A percentile compares a stretch with the other conserved stretches of the same genome.
Evolutionary conservation across 208 protist genomes (phyloP).

Genomic region (Naegleria fowleri): DNA sequence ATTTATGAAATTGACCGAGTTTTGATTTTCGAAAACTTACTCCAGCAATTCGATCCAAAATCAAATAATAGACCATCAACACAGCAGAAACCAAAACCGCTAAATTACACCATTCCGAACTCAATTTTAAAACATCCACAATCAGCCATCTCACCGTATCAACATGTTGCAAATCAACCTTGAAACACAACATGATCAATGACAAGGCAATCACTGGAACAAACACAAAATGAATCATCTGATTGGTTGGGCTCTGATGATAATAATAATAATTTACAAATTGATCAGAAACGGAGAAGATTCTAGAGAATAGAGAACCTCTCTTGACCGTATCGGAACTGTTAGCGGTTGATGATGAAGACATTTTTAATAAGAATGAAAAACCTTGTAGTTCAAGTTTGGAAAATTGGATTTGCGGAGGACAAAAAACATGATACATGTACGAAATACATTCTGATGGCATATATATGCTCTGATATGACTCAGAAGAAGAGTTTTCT

Average conservation of each 20-base stretch:
- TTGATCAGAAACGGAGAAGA: neutral
- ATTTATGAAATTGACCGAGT: no score
- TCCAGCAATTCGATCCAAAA: neutral
- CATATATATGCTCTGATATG: no score
- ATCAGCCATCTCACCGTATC: neutral
- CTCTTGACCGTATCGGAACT: no score
- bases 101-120: neutral
- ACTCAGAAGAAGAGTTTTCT: no score
- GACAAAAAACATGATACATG: no score
- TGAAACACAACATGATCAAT: neutral
- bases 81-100: neutral
- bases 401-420: no score
- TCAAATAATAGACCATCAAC: neutral
- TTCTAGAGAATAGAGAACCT: no score
- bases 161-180: neutral
- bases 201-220: neutral
- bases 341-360: no score
- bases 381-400: no score
- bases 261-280: conserved; percentile 14
- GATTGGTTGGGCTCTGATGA: neutral
- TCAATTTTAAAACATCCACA: neutral
- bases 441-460: no score
- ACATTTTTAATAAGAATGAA: no score
- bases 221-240: conserved; percentile 20
- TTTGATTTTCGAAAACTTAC: neutral